Evolutionary conservation across 148 eudicot genomes (phyloP), one percentile per base, ranked within the genome.

Genomic region (Heliosperma pusillum): DNA sequence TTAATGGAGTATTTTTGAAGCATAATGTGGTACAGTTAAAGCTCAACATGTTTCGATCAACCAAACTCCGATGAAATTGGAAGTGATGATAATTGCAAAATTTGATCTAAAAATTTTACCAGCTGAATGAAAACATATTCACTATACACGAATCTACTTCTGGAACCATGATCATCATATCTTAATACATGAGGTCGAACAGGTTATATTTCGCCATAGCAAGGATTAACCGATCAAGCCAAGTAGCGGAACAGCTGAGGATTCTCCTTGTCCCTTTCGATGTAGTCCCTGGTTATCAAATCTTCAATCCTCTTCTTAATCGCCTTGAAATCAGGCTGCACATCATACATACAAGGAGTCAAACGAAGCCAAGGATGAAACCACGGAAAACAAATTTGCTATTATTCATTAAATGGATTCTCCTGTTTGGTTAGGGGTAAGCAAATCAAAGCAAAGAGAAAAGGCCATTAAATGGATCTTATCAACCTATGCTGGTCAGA

Each of bases 321-420:
- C 24, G 83, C 85, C 80, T 82, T 82, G 56, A 85, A 85, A 71
- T 85, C 87, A 36, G 87, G 87, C 87, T 85, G 85, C 21, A 84
- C 13, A 29, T 17, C 7, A n/a, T 36, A 53, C 7, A 30, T 2
- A 60, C 27, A 10, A 25, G 16, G 15, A 25, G 25, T 44, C 24
- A 79, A n/a, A 15, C 3, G 19, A 10, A 11, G 77, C 22, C 53
- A 10, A 66, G 24, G 52, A 42, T 40, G 70, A 10, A 66, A 66
- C 2, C 21, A 16, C 0, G 10, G 26, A 66, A 10, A 40, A 19
- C 6, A 8, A 4, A 7, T 10, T 47, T 3, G 53, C 53, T 12
- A 47, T 10, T 15, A 44, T 47, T 47, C 53, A 47, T 6, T 3
- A 36, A 36, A 36, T 5, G 42, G n/a, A n/a, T n/a, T n/a, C n/a